Percentiles rank a stretch among this genome's conserved stretches.
Conservation (phyloP, 1,284 basidiomycete genomes). For the Ustilago hordei region DNA sequence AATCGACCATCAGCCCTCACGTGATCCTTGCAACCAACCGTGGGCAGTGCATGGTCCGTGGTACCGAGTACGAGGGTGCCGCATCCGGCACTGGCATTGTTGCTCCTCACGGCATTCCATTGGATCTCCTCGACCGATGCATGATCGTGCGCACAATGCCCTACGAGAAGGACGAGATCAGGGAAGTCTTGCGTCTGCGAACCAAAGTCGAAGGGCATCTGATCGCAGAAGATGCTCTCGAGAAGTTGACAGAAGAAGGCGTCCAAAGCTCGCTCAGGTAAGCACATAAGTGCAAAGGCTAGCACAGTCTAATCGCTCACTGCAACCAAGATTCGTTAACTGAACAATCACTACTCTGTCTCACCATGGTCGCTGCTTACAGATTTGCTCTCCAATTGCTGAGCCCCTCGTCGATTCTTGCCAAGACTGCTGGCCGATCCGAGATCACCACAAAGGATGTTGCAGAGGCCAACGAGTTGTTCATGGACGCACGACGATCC, state of each 20-base stretch:
- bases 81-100: slow-evolving; percentile 78
- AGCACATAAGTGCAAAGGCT: slow-evolving; percentile 47
- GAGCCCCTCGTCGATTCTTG: slow-evolving; percentile 90
- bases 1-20: slow-evolving; percentile 95
- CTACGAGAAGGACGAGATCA: slow-evolving; percentile 87
- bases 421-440: slow-evolving; percentile 79
- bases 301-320: neutral
- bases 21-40: slow-evolving; percentile 97
- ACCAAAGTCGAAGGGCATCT: slow-evolving; percentile 87
- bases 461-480: slow-evolving; percentile 83
- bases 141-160: slow-evolving; percentile 94
- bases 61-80: slow-evolving; percentile 75
- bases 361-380: neutral
- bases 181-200: slow-evolving; percentile 85
- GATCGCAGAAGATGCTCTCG: slow-evolving; percentile 81
- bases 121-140: slow-evolving; percentile 93
- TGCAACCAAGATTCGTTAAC: neutral
- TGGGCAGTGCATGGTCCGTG: slow-evolving; percentile 89
- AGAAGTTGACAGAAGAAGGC: slow-evolving; percentile 84
- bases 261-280: slow-evolving; percentile 85
- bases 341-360: neutral
- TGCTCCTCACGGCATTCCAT: slow-evolving; percentile 91
- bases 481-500: slow-evolving; percentile 85
- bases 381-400: slow-evolving; percentile 93
- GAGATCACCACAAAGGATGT: slow-evolving; percentile 90